Evolutionary conservation across 768 basidiomycete species (phyloP), one percentile per base, ranked within the genome.

Genomic region (Kwoniella botswanensis): DNA sequence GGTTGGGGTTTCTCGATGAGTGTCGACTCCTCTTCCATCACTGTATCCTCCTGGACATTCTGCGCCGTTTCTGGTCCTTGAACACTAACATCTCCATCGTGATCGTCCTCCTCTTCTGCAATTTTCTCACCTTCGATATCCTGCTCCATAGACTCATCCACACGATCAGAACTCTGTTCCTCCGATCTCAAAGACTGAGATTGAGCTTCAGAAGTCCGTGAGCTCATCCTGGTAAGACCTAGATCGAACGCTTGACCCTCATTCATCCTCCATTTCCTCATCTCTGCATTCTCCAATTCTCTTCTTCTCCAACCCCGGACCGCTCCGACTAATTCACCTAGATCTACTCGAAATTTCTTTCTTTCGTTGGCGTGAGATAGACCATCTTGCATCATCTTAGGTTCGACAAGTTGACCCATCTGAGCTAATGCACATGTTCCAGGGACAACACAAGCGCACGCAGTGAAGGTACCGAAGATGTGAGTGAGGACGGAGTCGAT

Each of bases 401-500:
- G 67, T 56, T 73, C 55, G n/a, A 77, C 78, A 44, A 81, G 17
- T 50, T 75, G 64, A 24, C 74, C 71, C 82, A 83, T 81, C 63
- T 82, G 82, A 9, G 74, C 73, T 10, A 84, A 22, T 4, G 77
- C 80, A 52, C 83, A 84, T 22, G 77, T 76, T 24, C 74, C 76
- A n/a, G 74, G 71, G 7, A 70, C 66, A 22, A 63, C 68, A 63
- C 83, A 84, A 1, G 82, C 82, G 68, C 83, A 84, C 4, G 82
- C 70, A 3, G 76, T 72, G 68, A 83, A 83, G 7, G 73, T 78
- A 24, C 79, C 79, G 29, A 78, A 71, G 9, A 84, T 63, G 54
- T 80, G 79, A 2, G 76, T 77, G 12, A 84, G 74, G 50, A 83
- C 78, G 5, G 73, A 61, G 35, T 75, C 75, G 71, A 74, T 72